Evolutionary conservation across 163 green algal species (phyloP), one percentile per base, ranked within the genome.

Genomic region (Coccomyxa subellipsoidea): DNA sequence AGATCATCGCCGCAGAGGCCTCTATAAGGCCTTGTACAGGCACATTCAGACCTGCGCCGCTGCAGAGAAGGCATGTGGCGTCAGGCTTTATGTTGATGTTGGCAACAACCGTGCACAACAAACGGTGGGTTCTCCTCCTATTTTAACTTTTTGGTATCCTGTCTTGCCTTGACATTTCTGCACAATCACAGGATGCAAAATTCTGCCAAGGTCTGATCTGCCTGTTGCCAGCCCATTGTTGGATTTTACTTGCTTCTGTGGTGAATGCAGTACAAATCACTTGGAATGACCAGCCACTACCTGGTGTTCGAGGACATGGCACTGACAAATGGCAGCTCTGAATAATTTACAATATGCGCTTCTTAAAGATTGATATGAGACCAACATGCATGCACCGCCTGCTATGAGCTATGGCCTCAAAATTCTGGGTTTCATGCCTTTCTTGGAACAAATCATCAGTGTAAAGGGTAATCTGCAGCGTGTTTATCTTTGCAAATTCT

Each of bases 281-380:
- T 92, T 66, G 89, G 89, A 8, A 92, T 92, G 89, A 86, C 39
- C 0, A 88, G 76, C 38, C 89, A 92, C 39, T 92, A 92, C 81
- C 84, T 87, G 69, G 87, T 91, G 2, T 92, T 86, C 80, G 88
- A 92, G 66, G 87, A 90, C 59, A 86, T 90, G 83, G 47, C 47
- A 2, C 2, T 59, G 15, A 27, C 23, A 18, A 8, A 59, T 18
- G 47, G 47, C 47, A n/a, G n/a, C n/a, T n/a, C n/a, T n/a, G n/a
- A n/a, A n/a, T n/a, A n/a, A n/a, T n/a, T n/a, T n/a, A n/a, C n/a
- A n/a, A n/a, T n/a, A n/a, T n/a, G n/a, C n/a, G n/a, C n/a, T n/a
- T n/a, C n/a, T n/a, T n/a, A n/a, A n/a, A n/a, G n/a, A n/a, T n/a
- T n/a, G n/a, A n/a, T n/a, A n/a, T n/a, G n/a, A n/a, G n/a, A n/a